phyloP scores from a whole-genome alignment of 805 yeast genomes.

The Metschnikowia matae region DNA sequence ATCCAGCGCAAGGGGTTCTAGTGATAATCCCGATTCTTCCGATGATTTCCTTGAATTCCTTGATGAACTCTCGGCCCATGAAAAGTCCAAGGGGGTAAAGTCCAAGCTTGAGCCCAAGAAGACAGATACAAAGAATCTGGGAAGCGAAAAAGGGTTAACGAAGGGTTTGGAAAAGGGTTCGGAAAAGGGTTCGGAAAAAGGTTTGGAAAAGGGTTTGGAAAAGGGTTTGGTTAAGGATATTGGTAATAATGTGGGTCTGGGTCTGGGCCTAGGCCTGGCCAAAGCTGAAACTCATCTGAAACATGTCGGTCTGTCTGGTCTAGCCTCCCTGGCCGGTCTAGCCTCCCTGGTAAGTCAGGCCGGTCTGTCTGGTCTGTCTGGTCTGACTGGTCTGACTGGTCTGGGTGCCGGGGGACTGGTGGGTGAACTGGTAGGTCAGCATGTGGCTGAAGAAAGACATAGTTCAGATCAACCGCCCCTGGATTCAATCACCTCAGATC shows the following conservation, averaged over 20 bases:
- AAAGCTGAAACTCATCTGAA: too few species aligned
- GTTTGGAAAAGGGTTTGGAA: not conserved
- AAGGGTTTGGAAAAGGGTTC: not conserved
- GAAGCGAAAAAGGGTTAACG: not conserved
- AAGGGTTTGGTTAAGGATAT: not conserved
- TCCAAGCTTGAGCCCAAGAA: slow-evolving; percentile 35
- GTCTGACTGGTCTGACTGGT: not conserved
- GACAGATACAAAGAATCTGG: slow-evolving; percentile 1
- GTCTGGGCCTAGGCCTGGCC: too few species aligned
- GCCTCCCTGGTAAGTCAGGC: too few species aligned
- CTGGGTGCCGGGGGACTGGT: too few species aligned
- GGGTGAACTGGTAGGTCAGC: not conserved
- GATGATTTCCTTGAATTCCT: slow-evolving; percentile 53
- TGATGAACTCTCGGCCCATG: slow-evolving; percentile 69
- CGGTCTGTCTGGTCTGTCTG: not conserved
- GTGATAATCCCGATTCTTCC: slow-evolving; percentile 21
- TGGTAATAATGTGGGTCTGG: too few species aligned
- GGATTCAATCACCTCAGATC: not conserved
- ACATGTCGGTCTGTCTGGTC: too few species aligned
- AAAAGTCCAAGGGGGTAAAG: slow-evolving; percentile 26
- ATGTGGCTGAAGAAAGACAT: not conserved
- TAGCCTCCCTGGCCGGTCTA: too few species aligned
- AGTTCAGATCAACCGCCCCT: too few species aligned
- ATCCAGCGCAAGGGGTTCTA: slow-evolving; percentile 25
- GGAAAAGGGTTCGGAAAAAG: not conserved